Base-by-base conservation (phyloP, 2,329 filamentous ascomycete genomes). In the Phialophora chinensis region DNA sequence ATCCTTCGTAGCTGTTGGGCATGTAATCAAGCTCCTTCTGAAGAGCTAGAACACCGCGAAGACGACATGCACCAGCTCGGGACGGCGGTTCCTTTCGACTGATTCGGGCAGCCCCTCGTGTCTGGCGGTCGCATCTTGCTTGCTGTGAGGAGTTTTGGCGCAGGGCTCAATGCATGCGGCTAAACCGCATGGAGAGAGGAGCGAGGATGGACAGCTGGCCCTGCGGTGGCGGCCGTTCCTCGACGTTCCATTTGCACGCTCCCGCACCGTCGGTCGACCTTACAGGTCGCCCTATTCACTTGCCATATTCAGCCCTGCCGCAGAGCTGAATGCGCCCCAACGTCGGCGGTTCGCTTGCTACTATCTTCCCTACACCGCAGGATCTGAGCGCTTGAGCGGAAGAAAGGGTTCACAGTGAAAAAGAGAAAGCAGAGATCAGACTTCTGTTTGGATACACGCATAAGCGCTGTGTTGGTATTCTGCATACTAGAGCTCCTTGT, bases 101-200 rank as follows among this genome's bases (percentile, higher is more conserved):
- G 55, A 54, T 54, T 64, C 29, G 55, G 55, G 54, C 35, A 25
- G n/a, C 5, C 42, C 38, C 5, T 31, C 29, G 54, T 57, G 27
- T 25, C 4, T 57, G 20, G 17, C 29, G 29, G 20, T 17, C 17
- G 20, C 31, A 5, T 20, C 54, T 35, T 31, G 31, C 17, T 7
- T 44, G 35, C 31, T 5, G 29, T 25, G 33, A 38, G 55, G 29
- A 35, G 20, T 57, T 38, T 55, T 35, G n/a, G 52, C 27, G 52
- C 27, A 38, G 35, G 56, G 20, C n/a, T 25, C 27, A 6, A 50
- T 4, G 44, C 33, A 29, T 25, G 14, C 14, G 38, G 17, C 59
- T 61, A 61, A 61, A 54, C 59, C 49, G 11, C 27, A 61, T 53
- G 29, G 29, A 38, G 59, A 29, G 52, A 53, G n/a, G 49, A 29